These are phyloP conservation scores for Cytospora schulzeri DNA, from an alignment of 2,329 filamentous ascomycete genomes.

Conservation along the genomic window DNA sequence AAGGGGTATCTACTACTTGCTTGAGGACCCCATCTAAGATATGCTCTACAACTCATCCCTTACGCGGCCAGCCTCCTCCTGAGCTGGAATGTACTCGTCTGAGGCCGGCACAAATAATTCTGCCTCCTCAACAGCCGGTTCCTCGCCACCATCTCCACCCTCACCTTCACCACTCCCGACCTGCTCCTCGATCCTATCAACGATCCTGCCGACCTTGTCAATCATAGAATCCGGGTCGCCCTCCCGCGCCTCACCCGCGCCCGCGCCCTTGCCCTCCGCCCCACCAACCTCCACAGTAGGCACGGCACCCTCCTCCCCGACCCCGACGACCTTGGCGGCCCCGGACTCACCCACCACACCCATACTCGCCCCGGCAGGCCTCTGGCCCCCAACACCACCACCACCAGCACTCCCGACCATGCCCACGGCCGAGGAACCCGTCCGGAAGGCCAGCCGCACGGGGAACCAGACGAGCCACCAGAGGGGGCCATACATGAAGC, in stretches of 20 bases:
- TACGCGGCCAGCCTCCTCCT: constrained; percentile 36
- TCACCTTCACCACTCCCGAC: background rate
- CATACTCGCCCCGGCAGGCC: constrained; percentile 32
- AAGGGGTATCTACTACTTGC: background rate
- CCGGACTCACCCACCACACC: constrained; percentile 31
- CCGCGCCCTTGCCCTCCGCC: constrained; percentile 32
- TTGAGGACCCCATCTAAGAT: background rate
- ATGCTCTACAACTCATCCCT: constrained; percentile 44
- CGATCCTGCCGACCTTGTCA: constrained; percentile 57
- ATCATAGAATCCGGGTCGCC: constrained; percentile 45
- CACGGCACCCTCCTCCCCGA: constrained; percentile 44
- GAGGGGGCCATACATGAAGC: constrained; percentile 83
- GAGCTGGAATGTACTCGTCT: constrained; percentile 34
- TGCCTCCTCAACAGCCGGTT: constrained; percentile 16
- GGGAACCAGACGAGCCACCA: constrained; percentile 91
- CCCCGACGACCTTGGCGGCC: constrained; percentile 33
- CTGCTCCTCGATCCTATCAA: constrained; percentile 41
- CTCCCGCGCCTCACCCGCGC: constrained; percentile 26
- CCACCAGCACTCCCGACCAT: constrained; percentile 41
- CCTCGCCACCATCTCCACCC: constrained; percentile 11
- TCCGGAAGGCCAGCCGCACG: constrained; percentile 67
- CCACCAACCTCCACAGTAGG: constrained; percentile 53
- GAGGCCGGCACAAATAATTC: constrained; percentile 12
- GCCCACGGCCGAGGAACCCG: constrained; percentile 53
- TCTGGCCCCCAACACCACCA: constrained; percentile 11